phyloP scores from a whole-genome alignment of 352 stramenopile genomes.

The Phytophthora chlamydospora region DNA sequence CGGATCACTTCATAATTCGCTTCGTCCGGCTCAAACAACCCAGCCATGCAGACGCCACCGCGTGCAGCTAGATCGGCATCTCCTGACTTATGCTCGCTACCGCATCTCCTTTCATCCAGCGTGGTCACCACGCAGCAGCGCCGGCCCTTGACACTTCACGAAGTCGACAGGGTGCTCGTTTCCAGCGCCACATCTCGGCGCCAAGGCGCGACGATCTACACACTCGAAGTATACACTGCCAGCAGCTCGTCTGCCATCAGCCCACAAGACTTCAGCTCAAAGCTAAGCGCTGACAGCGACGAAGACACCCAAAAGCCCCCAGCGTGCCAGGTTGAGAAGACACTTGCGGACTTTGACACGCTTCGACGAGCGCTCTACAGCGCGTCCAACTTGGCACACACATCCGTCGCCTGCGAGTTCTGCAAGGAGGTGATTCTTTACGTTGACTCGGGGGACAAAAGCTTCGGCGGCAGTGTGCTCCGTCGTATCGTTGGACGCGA shows the following conservation, averaged over 20 bases:
- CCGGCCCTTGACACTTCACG: slow-evolving; percentile 21
- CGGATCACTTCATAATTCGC: slow-evolving; percentile 25
- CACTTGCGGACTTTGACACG: slow-evolving; percentile 28
- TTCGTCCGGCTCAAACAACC: slow-evolving; percentile 6
- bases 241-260: neutral
- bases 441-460: slow-evolving; percentile 21
- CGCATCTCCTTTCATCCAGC: slow-evolving; percentile 5
- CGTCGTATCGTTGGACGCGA: slow-evolving; percentile 19
- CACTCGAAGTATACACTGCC: slow-evolving; percentile 23
- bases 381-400: slow-evolving; percentile 33
- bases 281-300: slow-evolving; percentile 1
- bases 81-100: neutral
- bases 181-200: slow-evolving; percentile 17
- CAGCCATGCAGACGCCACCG: slow-evolving; percentile 15
- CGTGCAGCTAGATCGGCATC: slow-evolving; percentile 2
- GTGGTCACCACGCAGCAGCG: neutral
- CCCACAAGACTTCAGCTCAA: slow-evolving; percentile 4
- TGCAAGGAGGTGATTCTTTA: slow-evolving; percentile 45
- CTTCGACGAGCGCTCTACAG: slow-evolving; percentile 32
- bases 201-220: slow-evolving; percentile 23
- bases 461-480: slow-evolving; percentile 18
- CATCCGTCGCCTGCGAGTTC: slow-evolving; percentile 33
- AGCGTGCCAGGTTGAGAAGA: slow-evolving; percentile 27
- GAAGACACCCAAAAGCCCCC: neutral
- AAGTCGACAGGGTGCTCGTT: slow-evolving; percentile 26